Evolutionary conservation across 176 grass and related monocot genomes (phyloP).

Genomic region (Miscanthus lutarioriparius): DNA sequence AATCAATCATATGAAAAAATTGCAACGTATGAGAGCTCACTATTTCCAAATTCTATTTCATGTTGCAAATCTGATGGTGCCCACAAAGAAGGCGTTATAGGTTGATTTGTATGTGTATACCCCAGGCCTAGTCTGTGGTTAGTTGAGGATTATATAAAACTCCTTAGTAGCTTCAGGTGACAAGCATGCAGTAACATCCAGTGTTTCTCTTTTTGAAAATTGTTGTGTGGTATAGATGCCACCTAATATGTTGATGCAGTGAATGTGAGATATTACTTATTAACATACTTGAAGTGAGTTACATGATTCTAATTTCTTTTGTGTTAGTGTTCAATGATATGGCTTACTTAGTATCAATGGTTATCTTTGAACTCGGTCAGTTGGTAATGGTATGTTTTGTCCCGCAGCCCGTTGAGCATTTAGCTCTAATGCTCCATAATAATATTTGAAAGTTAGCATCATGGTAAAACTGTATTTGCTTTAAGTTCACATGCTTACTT

Average conservation of each 20-base stretch:
- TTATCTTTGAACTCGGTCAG: background rate
- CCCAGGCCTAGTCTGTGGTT: background rate
- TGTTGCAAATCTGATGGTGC: too few relatives aligned
- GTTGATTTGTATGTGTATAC: too few relatives aligned
- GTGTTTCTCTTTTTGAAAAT: background rate
- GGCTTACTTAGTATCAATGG: background rate
- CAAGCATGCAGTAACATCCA: background rate
- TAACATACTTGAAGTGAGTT: background rate
- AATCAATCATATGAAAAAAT: too few relatives aligned
- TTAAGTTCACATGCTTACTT: conserved; percentile 34
- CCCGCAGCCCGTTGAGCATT: too few relatives aligned
- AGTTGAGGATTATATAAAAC: background rate
- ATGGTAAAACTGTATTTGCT: background rate
- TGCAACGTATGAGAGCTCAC: too few relatives aligned
- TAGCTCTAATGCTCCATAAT: too few relatives aligned
- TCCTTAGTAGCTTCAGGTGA: background rate
- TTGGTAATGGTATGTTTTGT: background rate
- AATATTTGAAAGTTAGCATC: background rate
- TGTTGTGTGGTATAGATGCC: background rate
- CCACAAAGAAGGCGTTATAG: too few relatives aligned
- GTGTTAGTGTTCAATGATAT: conserved; percentile 4
- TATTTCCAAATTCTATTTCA: too few relatives aligned
- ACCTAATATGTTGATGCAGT: background rate
- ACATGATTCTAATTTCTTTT: background rate
- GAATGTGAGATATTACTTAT: background rate